Evolutionary conservation across 2,329 filamentous ascomycete species (phyloP), one percentile per base, ranked within the genome.

Genomic region (Xylariomycetidae sp.): DNA sequence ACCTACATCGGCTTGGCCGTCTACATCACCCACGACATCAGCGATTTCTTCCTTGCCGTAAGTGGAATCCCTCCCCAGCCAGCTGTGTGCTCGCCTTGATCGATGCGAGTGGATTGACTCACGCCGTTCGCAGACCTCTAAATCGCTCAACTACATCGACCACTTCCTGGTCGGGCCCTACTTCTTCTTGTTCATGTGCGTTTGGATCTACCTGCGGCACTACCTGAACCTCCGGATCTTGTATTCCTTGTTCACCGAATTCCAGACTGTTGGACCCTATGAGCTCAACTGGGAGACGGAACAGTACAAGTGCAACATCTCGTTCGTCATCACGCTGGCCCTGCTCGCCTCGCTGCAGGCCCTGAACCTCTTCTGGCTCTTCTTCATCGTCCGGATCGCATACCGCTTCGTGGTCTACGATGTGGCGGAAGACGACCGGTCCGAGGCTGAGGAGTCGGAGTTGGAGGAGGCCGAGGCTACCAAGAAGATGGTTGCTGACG

Each of bases 41-140:
- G 82, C 39, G 89, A 95, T 60, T 95, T 95, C 65, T 95, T 95
- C 75, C 74, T 95, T 27, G 89, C 90, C 23, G 85, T 89, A 75
- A 63, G 81, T 64, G 19, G 4, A 7, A 25, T 31, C 26, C 22
- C 10, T 25, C 29, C 10, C 23, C 10, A 9, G 6, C n/a, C 4
- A 3, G 16, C 6, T 10, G 18, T 24, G 19, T 18, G 16, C 25
- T 23, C n/a, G n/a, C n/a, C n/a, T n/a, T n/a, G n/a, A n/a, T n/a
- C n/a, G n/a, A n/a, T n/a, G n/a, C n/a, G n/a, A n/a, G n/a, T n/a
- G n/a, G n/a, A 29, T 29, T 6, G 27, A 52, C 19, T 7, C 2
- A 30, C 10, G 8, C 14, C 34, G 27, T 32, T 14, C 10, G 19
- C 47, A 89, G 82, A 92, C 85, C 2, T 94, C 87, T 40, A 95